Evolutionary conservation across 495 filamentous ascomycete species (phyloP).

Genomic region (Friedmanniomyces simplex): DNA sequence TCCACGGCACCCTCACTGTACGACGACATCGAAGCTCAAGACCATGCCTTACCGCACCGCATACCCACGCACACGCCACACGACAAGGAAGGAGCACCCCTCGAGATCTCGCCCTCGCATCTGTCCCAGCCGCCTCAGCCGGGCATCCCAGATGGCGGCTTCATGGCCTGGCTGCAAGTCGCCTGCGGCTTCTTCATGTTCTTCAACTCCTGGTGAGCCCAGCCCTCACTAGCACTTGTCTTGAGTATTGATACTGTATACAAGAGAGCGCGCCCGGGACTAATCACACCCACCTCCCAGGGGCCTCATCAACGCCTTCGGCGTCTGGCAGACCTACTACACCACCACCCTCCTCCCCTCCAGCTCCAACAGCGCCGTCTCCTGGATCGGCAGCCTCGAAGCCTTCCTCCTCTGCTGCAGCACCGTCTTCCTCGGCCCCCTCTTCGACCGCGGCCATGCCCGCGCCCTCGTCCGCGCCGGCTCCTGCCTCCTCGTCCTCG

Average conservation of each 20-base stretch:
- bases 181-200: slow-evolving; percentile 38
- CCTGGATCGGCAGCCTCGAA: slow-evolving; percentile 27
- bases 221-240: no score
- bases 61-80: not conserved
- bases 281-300: no score
- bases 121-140: slow-evolving; percentile 1
- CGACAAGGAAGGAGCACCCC: slow-evolving; percentile 4
- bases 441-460: slow-evolving; percentile 22
- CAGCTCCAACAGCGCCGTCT: slow-evolving; percentile 11
- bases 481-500: slow-evolving; percentile 29
- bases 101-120: slow-evolving; percentile 4
- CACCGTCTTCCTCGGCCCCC: slow-evolving; percentile 41
- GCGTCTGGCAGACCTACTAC: slow-evolving; percentile 27
- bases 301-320: slow-evolving; percentile 21
- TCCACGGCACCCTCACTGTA: not conserved
- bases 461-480: slow-evolving; percentile 17
- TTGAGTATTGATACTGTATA: no score
- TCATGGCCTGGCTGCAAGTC: slow-evolving; percentile 42
- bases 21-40: not conserved
- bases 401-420: slow-evolving; percentile 21
- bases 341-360: not conserved
- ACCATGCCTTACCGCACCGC: not conserved
- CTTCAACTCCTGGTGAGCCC: slow-evolving; percentile 40
- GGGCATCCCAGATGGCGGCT: slow-evolving; percentile 36
- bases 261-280: no score